Evolutionary conservation across 352 stramenopile genomes (phyloP).

Genomic region (Chrysophaeum taylorii): DNA sequence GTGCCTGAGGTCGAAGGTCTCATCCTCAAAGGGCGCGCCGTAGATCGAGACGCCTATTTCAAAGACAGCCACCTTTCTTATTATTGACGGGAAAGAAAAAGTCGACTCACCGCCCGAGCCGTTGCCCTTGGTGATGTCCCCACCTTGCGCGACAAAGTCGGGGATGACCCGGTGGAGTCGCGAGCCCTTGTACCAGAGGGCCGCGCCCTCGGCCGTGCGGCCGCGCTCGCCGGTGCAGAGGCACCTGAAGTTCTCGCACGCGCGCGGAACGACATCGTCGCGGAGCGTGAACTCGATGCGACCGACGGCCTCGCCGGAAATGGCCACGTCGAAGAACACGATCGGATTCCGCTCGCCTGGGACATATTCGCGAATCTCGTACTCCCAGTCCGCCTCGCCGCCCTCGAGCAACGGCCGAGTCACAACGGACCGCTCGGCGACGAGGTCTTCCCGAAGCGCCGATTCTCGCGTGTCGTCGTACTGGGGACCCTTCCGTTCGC

Average conservation of each 20-base stretch:
- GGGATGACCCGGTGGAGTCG: slow-evolving; percentile 82
- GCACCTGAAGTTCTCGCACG: slow-evolving; percentile 79
- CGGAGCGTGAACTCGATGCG: slow-evolving; percentile 37
- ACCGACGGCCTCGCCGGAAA: slow-evolving; percentile 66
- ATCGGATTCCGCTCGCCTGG: slow-evolving; percentile 38
- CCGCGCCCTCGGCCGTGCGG: slow-evolving; percentile 18
- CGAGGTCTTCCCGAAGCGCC: no score
- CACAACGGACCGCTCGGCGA: no score
- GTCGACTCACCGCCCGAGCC: slow-evolving; percentile 48
- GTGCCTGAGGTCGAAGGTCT: slow-evolving; percentile 80
- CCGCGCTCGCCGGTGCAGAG: slow-evolving; percentile 74
- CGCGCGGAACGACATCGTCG: slow-evolving; percentile 68
- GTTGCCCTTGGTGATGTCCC: slow-evolving; percentile 76
- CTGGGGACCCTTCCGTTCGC: no score
- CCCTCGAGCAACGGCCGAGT: background rate
- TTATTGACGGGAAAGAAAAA: slow-evolving; percentile 21
- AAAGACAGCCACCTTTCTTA: no score
- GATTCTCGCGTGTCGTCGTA: no score
- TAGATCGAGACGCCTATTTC: slow-evolving; percentile 60
- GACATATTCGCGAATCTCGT: background rate
- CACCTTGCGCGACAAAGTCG: slow-evolving; percentile 67
- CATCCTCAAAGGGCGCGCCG: slow-evolving; percentile 72
- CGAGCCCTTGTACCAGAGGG: slow-evolving; percentile 75
- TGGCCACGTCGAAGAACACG: slow-evolving; percentile 80
- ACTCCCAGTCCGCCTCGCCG: background rate